phyloP scores from a whole-genome alignment of 2,329 filamentous ascomycete genomes.

The Byssothecium circinans region DNA sequence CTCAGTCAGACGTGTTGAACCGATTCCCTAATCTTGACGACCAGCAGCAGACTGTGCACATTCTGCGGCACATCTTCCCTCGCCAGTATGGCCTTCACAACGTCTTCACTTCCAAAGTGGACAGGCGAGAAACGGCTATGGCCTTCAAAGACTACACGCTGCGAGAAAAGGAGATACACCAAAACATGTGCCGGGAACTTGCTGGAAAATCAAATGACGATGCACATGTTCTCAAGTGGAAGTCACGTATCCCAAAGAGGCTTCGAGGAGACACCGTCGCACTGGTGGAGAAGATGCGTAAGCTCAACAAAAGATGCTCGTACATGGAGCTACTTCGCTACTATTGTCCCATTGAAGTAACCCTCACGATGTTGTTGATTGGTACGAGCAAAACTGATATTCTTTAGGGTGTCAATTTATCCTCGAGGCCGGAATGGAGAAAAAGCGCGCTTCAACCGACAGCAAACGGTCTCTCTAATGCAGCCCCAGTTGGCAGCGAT shows the following conservation, averaged over 20 bases:
- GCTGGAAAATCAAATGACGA: conserved; percentile 18
- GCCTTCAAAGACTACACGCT: conserved; percentile 82
- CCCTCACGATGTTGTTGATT: background rate
- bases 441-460: conserved; percentile 24
- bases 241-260: conserved; percentile 59
- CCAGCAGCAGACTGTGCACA: conserved; percentile 61
- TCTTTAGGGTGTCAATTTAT: conserved; percentile 26
- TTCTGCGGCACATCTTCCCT: conserved; percentile 94
- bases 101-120: conserved; percentile 74
- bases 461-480: conserved; percentile 7
- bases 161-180: conserved; percentile 76
- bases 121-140: conserved; percentile 68
- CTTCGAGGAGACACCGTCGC: conserved; percentile 64
- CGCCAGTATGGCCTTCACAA: conserved; percentile 89
- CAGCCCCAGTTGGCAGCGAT: conserved; percentile 7
- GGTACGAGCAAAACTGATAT: conserved; percentile 15
- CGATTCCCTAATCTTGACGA: conserved; percentile 59
- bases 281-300: conserved; percentile 69
- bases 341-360: conserved; percentile 68
- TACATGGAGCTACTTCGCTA: conserved; percentile 77
- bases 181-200: conserved; percentile 25
- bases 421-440: conserved; percentile 29
- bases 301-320: conserved; percentile 71
- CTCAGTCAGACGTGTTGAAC: conserved; percentile 72
- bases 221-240: conserved; percentile 38